Base-by-base conservation (phyloP, 78 protist species). In the Chrysochromulina tobinii region DNA sequence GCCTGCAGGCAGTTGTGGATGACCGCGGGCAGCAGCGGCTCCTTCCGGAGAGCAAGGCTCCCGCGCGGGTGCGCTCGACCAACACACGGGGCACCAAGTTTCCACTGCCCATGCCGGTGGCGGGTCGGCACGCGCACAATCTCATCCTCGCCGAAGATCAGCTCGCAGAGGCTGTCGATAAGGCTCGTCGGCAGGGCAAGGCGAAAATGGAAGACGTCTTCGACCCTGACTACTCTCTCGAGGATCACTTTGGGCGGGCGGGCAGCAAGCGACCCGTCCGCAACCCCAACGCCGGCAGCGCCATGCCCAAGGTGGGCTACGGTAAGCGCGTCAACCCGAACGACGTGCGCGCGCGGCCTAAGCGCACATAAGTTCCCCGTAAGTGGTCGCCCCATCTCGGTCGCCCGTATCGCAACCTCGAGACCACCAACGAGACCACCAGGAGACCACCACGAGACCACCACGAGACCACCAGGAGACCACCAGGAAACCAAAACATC, bases 271-370 rank as follows among this genome's bases (percentile, higher is more conserved):
- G 38, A 38, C 38, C 38, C 38, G 38, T 38, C 38, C 38, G 38
- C 38, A 38, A 38, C 38, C 48, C 23, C 9, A 8, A 7, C 48
- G 25, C 59, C 38, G 48, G 23, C 9, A 48, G 87, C 18, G 7
- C 0, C 15, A 21, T 23, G 14, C 17, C 20, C 25, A 51, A 0
- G 5, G 61, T 54, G 12, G 87, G 87, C 21, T 25, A 54, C 61
- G 87, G 87, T 1, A 5, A 18, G 64, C 15, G 23, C 50, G 38
- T 38, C 38, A 79, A 79, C 48, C 64, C 61, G 4, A 79, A 79
- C 61, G 87, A 79, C 61, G 87, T 79, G 61, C n/a, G 87, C 50
- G 51, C 87, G 61, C 6, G 87, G 9, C 87, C 87, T 12, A 79
- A 79, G 48, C 83, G 83, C 83, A 75, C 83, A 3, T 75, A 17